phyloP scores from a whole-genome alignment of 192 early-diverging fungal species.

The Coemansia sp. region DNA sequence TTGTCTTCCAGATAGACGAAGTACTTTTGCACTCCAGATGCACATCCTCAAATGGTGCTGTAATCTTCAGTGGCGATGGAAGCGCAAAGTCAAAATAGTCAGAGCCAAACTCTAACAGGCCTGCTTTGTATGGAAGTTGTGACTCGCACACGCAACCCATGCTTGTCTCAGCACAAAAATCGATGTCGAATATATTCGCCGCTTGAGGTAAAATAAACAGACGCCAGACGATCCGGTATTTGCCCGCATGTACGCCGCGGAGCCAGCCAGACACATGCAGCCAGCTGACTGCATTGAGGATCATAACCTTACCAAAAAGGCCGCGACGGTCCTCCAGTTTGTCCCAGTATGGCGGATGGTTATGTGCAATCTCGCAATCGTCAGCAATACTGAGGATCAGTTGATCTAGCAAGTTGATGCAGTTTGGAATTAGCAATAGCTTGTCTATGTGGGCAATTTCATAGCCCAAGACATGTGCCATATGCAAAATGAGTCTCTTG shows the following conservation, averaged over 20 bases:
- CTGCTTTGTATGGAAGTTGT: slow-evolving; percentile 22
- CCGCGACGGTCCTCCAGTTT: slow-evolving; percentile 26
- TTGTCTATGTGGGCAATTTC: neutral
- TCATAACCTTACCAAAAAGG: slow-evolving; percentile 31
- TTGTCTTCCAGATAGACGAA: slow-evolving; percentile 34
- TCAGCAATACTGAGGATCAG: slow-evolving; percentile 25
- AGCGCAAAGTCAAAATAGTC: slow-evolving; percentile 54
- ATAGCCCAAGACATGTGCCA: neutral
- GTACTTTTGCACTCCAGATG: slow-evolving; percentile 33
- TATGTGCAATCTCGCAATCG: slow-evolving; percentile 31
- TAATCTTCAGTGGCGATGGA: slow-evolving; percentile 18
- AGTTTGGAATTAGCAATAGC: neutral
- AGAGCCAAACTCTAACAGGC: slow-evolving; percentile 43
- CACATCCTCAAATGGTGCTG: slow-evolving; percentile 35
- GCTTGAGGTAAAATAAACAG: slow-evolving; percentile 35
- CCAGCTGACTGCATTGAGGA: slow-evolving; percentile 40
- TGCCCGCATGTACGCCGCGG: slow-evolving; percentile 36
- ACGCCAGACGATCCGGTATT: slow-evolving; percentile 41
- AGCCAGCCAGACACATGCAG: slow-evolving; percentile 32
- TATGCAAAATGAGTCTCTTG: neutral
- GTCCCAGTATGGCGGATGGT: slow-evolving; percentile 34
- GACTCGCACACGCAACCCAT: slow-evolving; percentile 7
- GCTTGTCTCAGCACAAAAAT: slow-evolving; percentile 23
- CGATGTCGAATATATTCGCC: slow-evolving; percentile 30
- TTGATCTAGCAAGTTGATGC: slow-evolving; percentile 11